Percentiles rank a stretch among this genome's conserved stretches.
phyloP scores from a whole-genome alignment of 805 yeast genomes.

The Saturnispora silvae region DNA sequence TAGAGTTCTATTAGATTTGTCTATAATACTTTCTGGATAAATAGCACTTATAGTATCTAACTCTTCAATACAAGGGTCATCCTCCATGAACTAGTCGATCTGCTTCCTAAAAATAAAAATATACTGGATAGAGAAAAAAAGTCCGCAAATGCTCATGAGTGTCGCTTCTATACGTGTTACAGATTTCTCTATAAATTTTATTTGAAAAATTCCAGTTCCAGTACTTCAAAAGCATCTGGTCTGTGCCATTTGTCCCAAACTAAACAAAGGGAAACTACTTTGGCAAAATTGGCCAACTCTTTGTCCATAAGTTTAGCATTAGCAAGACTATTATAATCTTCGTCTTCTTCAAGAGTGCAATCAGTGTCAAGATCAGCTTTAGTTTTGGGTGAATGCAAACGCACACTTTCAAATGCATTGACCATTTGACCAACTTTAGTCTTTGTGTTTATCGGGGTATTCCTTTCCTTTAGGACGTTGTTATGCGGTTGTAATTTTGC shows the following conservation, averaged over 20 bases:
- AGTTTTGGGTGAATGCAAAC: not conserved
- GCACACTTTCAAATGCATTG: constrained; percentile 4
- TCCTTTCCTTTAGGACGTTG: not conserved
- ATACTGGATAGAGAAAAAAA: too few relatives aligned
- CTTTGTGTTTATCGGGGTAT: not conserved
- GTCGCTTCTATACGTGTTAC: too few relatives aligned
- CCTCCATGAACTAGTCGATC: too few relatives aligned
- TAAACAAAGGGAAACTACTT: constrained; percentile 3
- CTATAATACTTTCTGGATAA: constrained; percentile 28
- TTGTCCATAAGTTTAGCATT: not conserved
- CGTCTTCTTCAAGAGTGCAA: too few relatives aligned
- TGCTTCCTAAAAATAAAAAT: too few relatives aligned
- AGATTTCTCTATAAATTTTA: not conserved
- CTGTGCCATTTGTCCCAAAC: constrained; percentile 9
- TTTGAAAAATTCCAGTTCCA: constrained; percentile 6
- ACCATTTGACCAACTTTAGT: constrained; percentile 7
- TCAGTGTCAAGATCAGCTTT: too few relatives aligned
- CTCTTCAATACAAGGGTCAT: constrained; percentile 26
- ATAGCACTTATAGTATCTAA: constrained; percentile 32
- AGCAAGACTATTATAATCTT: too few relatives aligned
- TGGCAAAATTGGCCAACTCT: not conserved
- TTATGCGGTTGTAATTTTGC: not conserved
- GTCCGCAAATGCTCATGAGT: too few relatives aligned
- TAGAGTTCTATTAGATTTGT: constrained; percentile 15
- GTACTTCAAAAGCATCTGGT: constrained; percentile 3